Conservation (phyloP, 75 land plant genomes). For the Selaginella moellendorffii region DNA sequence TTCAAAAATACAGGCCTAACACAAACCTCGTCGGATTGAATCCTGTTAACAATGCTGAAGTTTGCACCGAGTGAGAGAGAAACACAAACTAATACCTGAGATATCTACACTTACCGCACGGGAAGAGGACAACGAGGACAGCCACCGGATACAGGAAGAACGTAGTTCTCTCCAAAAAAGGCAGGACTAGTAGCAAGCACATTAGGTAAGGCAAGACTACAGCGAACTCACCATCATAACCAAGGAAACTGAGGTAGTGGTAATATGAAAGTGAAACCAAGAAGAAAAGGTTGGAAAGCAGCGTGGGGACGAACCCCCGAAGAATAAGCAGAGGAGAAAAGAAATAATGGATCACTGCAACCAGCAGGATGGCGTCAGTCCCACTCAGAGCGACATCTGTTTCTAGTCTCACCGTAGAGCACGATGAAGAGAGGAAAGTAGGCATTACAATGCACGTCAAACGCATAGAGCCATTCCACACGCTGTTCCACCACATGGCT, state of each 20-base stretch:
- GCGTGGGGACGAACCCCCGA: constrained; percentile 65
- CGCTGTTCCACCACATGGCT: constrained; percentile 91
- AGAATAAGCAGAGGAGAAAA: constrained; percentile 74
- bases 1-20: constrained; percentile 58
- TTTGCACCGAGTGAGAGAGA: background rate
- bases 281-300: constrained; percentile 79
- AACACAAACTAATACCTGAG: background rate
- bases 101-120: constrained; percentile 54
- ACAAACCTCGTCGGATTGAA: constrained; percentile 82
- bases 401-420: constrained; percentile 62
- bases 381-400: background rate
- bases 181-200: too few relatives aligned
- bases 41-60: constrained; percentile 62
- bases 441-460: constrained; percentile 97
- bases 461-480: constrained; percentile 97
- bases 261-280: constrained; percentile 72
- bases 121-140: constrained; percentile 50
- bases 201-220: constrained; percentile 87
- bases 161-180: constrained; percentile 92
- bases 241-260: constrained; percentile 87
- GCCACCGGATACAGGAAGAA: constrained; percentile 91
- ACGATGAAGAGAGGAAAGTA: constrained; percentile 82
- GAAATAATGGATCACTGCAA: constrained; percentile 84
- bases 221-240: constrained; percentile 94
- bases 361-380: background rate